Evolutionary conservation across 441 rosid species (phyloP).

Genomic region (Adansonia grandidieri): DNA sequence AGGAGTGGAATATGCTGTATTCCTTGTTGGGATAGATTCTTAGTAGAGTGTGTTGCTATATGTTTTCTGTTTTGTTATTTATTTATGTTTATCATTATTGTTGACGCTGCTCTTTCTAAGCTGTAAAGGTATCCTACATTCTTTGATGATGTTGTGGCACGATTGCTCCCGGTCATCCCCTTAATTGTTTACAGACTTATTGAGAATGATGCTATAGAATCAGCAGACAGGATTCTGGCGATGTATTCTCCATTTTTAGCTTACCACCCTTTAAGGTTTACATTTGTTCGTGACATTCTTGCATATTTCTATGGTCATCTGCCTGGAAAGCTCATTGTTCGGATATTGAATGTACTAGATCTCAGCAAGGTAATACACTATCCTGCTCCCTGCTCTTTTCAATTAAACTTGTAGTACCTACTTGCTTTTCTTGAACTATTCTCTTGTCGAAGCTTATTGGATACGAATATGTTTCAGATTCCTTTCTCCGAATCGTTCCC

Average conservation of each 20-base stretch:
- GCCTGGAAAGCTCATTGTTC: constrained; percentile 71
- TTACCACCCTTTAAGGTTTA: constrained; percentile 83
- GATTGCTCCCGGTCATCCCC: constrained; percentile 93
- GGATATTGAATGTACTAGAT: constrained; percentile 82
- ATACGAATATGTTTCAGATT: constrained; percentile 55
- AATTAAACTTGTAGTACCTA: background rate
- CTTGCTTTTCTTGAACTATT: constrained; percentile 8
- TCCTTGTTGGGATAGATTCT: background rate
- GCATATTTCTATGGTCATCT: constrained; percentile 96
- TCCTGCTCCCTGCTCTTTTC: constrained; percentile 7
- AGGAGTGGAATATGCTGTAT: background rate
- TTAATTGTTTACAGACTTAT: constrained; percentile 86
- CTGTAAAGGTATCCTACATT: constrained; percentile 82
- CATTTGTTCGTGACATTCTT: constrained; percentile 95
- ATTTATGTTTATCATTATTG: constrained; percentile 13
- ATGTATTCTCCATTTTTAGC: constrained; percentile 67
- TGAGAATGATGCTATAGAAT: constrained; percentile 83
- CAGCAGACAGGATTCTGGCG: constrained; percentile 72
- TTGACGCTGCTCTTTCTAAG: constrained; percentile 31
- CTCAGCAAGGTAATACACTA: constrained; percentile 67
- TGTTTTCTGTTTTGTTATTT: background rate
- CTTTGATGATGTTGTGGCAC: constrained; percentile 91
- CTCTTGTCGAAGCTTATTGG: constrained; percentile 19
- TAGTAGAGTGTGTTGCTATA: background rate
- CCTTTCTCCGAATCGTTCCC: constrained; percentile 96